Conservation (phyloP, 148 eudicot species). For the Chenopodium quinoa region DNA sequence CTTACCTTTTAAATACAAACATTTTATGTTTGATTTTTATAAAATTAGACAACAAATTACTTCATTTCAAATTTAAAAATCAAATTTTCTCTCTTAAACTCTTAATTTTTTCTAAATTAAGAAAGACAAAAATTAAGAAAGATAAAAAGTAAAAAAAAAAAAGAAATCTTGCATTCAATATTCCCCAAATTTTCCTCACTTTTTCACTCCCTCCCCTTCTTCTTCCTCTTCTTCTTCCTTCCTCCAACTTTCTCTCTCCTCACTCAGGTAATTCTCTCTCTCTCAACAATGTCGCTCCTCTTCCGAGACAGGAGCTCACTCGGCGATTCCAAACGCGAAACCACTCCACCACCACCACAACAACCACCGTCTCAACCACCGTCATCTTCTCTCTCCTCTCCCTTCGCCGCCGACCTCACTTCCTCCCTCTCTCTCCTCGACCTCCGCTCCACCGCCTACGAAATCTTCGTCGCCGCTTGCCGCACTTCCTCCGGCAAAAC, state of each 20-base stretch:
- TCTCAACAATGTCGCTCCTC: constrained; percentile 64
- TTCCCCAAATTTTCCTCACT: neutral
- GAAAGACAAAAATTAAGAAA: too few relatives aligned
- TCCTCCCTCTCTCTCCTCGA: constrained; percentile 64
- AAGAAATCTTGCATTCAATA: neutral
- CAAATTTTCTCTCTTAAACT: too few relatives aligned
- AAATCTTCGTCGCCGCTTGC: constrained; percentile 85
- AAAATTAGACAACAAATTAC: too few relatives aligned
- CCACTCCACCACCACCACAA: constrained; percentile 35
- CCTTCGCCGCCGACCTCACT: constrained; percentile 65
- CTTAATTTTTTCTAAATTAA: too few relatives aligned
- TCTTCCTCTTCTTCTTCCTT: neutral
- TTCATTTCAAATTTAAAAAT: too few relatives aligned
- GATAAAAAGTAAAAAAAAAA: neutral
- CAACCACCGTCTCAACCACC: constrained; percentile 27
- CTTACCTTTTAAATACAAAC: too few relatives aligned
- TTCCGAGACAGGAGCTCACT: constrained; percentile 59
- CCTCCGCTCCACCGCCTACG: constrained; percentile 78
- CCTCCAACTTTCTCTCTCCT: constrained; percentile 4
- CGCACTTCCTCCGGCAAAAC: constrained; percentile 79
- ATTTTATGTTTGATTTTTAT: too few relatives aligned
- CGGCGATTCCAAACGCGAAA: constrained; percentile 54
- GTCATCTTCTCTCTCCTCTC: constrained; percentile 56
- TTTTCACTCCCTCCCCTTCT: neutral
- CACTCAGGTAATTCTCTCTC: constrained; percentile 19